These are phyloP conservation scores for Podila clonocystis DNA, from an alignment of 192 early-diverging fungal genomes.

Conservation along the genomic window DNA sequence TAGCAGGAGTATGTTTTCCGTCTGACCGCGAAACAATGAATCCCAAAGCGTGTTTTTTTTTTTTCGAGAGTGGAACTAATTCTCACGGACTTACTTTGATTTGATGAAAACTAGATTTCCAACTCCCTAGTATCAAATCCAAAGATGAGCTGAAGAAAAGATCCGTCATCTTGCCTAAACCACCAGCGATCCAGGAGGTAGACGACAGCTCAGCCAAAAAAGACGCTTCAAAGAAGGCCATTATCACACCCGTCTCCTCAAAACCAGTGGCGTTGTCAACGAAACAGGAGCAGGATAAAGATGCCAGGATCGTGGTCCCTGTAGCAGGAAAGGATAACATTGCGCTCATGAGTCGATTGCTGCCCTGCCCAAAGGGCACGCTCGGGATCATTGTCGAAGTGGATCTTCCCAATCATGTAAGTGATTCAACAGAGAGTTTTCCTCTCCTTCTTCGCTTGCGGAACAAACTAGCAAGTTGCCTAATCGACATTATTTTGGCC, in stretches of 20 bases:
- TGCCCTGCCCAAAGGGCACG: slow-evolving; percentile 39
- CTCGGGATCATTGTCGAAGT: slow-evolving; percentile 45
- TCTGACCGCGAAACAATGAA: background rate
- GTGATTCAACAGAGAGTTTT: background rate
- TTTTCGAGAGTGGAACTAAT: no score
- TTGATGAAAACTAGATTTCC: slow-evolving; percentile 58
- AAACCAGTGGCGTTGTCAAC: background rate
- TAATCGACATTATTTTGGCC: background rate
- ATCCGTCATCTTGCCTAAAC: slow-evolving; percentile 61
- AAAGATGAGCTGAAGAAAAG: slow-evolving; percentile 71
- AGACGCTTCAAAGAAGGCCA: background rate
- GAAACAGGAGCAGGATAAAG: background rate
- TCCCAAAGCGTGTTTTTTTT: background rate
- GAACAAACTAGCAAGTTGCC: background rate
- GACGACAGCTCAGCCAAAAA: background rate
- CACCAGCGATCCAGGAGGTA: slow-evolving; percentile 54
- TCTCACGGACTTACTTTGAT: no score
- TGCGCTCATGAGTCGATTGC: slow-evolving; percentile 7
- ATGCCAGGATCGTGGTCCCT: slow-evolving; percentile 10
- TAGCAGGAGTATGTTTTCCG: slow-evolving; percentile 62
- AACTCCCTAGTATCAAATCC: slow-evolving; percentile 60
- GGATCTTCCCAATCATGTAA: slow-evolving; percentile 39
- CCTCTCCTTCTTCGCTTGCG: background rate
- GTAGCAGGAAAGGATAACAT: slow-evolving; percentile 30
- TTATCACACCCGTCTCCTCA: background rate